Evolutionary conservation across 2,329 filamentous ascomycete species (phyloP), one percentile per base, ranked within the genome.

Genomic region (Ophiostoma ips): DNA sequence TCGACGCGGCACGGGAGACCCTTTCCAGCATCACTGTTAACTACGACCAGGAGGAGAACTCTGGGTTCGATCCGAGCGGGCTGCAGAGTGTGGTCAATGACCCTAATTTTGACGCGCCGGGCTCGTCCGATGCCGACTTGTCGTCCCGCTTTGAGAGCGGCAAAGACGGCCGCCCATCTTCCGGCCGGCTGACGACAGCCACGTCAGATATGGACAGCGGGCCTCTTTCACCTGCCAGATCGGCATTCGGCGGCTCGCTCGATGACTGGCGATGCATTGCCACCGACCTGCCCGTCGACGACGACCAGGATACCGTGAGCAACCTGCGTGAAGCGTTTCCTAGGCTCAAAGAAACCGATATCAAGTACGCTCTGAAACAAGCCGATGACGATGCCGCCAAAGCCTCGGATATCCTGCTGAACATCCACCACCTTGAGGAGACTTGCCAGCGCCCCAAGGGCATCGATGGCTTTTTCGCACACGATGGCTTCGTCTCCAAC

Each of bases 341-440:
- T 0, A 75, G 72, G 1, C 69, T 89, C 38, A 81, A 80, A 44
- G 68, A 68, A 0, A 77, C 80, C 45, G 81, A 85, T 38, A 72
- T 94, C 28, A 68, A 69, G 38, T 75, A 81, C 55, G 77, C 80
- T 0, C 65, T 95, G 47, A 77, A 76, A 56, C 85, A 86, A 59
- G 77, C 72, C 30, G 71, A 76, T 11, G 77, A 81, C 0, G 77
- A 87, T 56, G 76, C 85, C 36, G 76, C 81, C 52, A 71, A 72
- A 13, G 79, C 87, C 1, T 80, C 94, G 54, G 87, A 95, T 58
- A 80, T 87, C 52, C 69, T 96, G 12, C 73, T 95, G 31, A 94
- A 84, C 56, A 72, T 87, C 13, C 79, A 84, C 18, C 87, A 83
- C 59, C 79, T 95, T 5, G 79, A 87, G 52, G 78, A 87, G 51